Conservation (phyloP, 208 protist species). For the Crithidia mellificae region DNA sequence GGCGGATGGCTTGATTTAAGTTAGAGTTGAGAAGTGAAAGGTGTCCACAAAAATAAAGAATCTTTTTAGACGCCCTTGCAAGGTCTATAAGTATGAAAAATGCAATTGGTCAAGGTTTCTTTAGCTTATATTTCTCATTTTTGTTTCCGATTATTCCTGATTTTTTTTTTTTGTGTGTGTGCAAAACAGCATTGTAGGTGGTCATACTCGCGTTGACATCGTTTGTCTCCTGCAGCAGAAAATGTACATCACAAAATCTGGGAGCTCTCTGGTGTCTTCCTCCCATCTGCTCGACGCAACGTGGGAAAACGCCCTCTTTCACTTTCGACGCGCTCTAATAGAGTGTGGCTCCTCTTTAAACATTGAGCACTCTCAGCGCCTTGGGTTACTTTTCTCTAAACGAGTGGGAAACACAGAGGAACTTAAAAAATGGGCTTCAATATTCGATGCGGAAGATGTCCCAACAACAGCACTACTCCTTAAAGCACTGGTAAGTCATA, state of each 20-base stretch:
- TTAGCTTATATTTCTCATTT: too few species aligned
- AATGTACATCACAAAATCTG: slow-evolving; percentile 21
- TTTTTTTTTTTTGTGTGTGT: too few species aligned
- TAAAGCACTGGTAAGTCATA: slow-evolving; percentile 63
- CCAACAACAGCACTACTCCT: slow-evolving; percentile 59
- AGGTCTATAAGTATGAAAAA: too few species aligned
- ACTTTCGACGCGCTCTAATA: slow-evolving; percentile 62
- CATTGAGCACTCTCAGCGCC: slow-evolving; percentile 62
- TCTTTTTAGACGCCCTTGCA: too few species aligned
- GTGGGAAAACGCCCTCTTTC: slow-evolving; percentile 51
- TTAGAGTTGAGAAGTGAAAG: too few species aligned
- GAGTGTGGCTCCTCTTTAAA: slow-evolving; percentile 59
- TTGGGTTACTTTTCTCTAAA: slow-evolving; percentile 61
- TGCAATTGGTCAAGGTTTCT: too few species aligned
- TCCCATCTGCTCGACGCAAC: slow-evolving; percentile 38
- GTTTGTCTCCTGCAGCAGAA: neutral
- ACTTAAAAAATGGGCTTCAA: slow-evolving; percentile 50
- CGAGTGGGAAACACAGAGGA: slow-evolving; percentile 35
- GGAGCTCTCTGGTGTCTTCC: slow-evolving; percentile 19
- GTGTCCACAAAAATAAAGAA: too few species aligned
- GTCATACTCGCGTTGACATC: neutral
- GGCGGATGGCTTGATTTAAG: too few species aligned
- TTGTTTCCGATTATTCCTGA: too few species aligned
- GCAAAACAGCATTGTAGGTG: too few species aligned
- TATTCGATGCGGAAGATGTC: slow-evolving; percentile 62